Evolutionary conservation across 1,139 yeast species (phyloP), one percentile per base, ranked within the genome.

Genomic region (Pichia sp.): DNA sequence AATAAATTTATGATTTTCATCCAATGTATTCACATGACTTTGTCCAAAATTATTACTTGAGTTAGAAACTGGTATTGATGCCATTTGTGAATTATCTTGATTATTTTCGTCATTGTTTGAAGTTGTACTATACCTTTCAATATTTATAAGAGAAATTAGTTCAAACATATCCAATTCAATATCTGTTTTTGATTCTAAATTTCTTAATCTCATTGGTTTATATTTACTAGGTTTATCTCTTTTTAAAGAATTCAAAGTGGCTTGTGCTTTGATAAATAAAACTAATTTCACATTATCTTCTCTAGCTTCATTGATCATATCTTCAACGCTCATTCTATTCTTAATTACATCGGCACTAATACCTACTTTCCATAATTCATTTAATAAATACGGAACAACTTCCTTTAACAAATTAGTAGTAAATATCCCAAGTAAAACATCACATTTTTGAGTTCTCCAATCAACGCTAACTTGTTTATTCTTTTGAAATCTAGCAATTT

Each of bases 251-350:
- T 40, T 43, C 47, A 54, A 61, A 38, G 49, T 60, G 44, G 51
- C 58, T 57, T 65, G 76, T 50, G 85, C 95, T 55, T 83, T 84
- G 37, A 88, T 77, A 26, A 81, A 64, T 3, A 88, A 74, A 1
- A 88, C 68, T 83, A 91, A 81, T 37, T 76, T 79, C 13, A 80
- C 80, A 9, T 89, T 86, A 52, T 83, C 89, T 6, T 62, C 62
- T 40, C 71, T 72, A 0, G 94, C 94, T 37, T 73, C 71, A 23
- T 75, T 73, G 5, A 76, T 57, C 21, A 84, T 70, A 41, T 85
- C 95, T 47, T 91, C 97, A 13, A 81, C 60, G 46, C 82, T 60
- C 62, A 69, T 53, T 46, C 71, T 63, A 37, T 66, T 69, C 23
- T 70, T 62, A 11, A 74, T 66, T 28, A 85, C 57, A 59, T 91